A percentile compares a stretch with the other conserved stretches of the same genome.
These are phyloP conservation scores for Immersiporthe knoxdaviesiana DNA, from an alignment of 2,329 filamentous ascomycete genomes.

Conservation along the genomic window DNA sequence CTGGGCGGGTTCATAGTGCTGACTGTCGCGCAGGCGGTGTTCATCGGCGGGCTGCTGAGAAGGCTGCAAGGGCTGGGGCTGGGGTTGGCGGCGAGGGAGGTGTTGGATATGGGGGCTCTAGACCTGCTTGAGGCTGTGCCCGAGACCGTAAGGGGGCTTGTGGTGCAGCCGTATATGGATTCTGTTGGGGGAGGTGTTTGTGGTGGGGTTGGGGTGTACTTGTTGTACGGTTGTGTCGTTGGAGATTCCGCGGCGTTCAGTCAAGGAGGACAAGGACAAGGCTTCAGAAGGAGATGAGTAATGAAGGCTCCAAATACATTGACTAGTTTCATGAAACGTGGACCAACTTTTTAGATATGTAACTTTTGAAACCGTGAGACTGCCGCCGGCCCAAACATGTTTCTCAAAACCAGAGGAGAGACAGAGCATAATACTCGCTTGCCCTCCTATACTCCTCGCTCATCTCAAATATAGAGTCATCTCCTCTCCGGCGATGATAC, in stretches of 20 bases:
- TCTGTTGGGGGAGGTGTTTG: conserved; percentile 11
- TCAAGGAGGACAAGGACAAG: conserved; percentile 21
- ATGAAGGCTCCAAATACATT: neutral
- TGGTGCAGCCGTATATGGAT: too few species aligned
- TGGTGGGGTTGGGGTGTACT: neutral
- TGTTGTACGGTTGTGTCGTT: neutral
- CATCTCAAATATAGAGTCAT: neutral
- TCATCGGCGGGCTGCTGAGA: neutral
- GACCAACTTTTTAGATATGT: neutral
- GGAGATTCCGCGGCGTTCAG: conserved; percentile 12
- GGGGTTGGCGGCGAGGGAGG: neutral
- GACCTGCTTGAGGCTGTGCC: too few species aligned
- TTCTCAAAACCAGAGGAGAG: neutral
- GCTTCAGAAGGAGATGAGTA: neutral
- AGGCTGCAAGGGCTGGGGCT: neutral
- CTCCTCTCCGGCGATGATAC: neutral
- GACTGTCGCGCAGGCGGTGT: conserved; percentile 5
- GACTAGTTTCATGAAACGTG: neutral
- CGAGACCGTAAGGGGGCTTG: too few species aligned
- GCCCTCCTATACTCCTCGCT: neutral
- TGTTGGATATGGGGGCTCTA: too few species aligned
- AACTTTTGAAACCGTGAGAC: neutral
- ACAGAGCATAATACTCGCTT: neutral
- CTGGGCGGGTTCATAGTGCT: neutral
- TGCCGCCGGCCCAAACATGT: too few species aligned